Base-by-base conservation (phyloP, 495 filamentous ascomycete species). In the Aspergillus egyptiacus region DNA sequence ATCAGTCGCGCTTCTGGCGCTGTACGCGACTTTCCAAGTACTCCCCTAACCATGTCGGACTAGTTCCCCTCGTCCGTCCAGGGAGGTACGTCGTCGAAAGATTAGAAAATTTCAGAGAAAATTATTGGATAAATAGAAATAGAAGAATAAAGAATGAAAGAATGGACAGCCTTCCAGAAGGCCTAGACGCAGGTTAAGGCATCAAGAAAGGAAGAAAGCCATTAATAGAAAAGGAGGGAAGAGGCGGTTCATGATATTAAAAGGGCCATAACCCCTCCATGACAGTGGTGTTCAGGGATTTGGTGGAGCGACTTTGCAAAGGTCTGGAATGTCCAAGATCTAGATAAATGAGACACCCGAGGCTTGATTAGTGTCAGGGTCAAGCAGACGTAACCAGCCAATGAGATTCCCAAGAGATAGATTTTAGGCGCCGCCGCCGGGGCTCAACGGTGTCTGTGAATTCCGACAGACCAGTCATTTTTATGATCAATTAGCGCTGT, bases 91-190 rank as follows among this genome's bases (percentile, higher is more conserved):
- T 18, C 11, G 20, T 17, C 17, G 23, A 10, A 27, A 23, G 51
- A 8, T 11, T 51, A 0, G 56, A 38, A 45, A 43, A 23, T 35
- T n/a, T n/a, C n/a, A n/a, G n/a, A 35, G 24, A 24, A 45, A 19
- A 19, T 50, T 46, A 13, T 46, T 17, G 20, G 50, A 52, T 43
- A 59, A 41, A 45, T 42, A 39, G 46, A 51, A 49, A 46, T 43
- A 48, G 3, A 27, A 54, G 48, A 18, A 48, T 14, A 46, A 31
- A 31, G 32, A 47, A 47, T 27, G 63, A 75, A 71, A 35, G 67
- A 72, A 64, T 57, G 71, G 68, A 74, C 64, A 58, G 67, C 68
- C 68, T 75, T 74, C 73, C 70, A 67, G 69, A 75, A 70, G 67
- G 58, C 70, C 56, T 39, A 61, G 50, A 51, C 39, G 55, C 48